These are phyloP conservation scores for Ophiostoma novo-ulmi DNA, from an alignment of 2,329 filamentous ascomycete genomes.

Conservation along the genomic window DNA sequence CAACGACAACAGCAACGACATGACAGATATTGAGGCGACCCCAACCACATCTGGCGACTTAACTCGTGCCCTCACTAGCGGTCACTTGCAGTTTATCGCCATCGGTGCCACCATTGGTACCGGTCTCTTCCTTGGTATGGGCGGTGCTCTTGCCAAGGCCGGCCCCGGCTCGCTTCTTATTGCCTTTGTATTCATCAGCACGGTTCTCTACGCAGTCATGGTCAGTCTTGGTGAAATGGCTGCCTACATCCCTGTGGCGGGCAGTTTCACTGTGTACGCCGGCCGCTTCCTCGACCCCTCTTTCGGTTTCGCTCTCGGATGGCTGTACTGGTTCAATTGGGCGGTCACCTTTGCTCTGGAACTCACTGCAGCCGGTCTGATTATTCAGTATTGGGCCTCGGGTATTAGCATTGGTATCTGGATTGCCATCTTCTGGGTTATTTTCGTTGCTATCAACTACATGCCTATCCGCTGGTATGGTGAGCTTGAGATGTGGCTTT, in stretches of 20 bases:
- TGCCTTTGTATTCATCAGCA: conserved; percentile 49
- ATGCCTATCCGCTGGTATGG: conserved; percentile 37
- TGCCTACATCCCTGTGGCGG: conserved; percentile 56
- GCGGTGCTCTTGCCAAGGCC: conserved; percentile 41
- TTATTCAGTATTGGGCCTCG: conserved; percentile 16
- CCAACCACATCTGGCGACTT: conserved; percentile 35
- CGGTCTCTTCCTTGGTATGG: conserved; percentile 58
- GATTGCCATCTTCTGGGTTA: not conserved
- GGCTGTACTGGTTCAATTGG: conserved; percentile 49
- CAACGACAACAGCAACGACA: conserved; percentile 10
- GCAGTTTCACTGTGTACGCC: conserved; percentile 59
- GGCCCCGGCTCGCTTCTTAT: conserved; percentile 50
- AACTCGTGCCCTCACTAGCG: conserved; percentile 48
- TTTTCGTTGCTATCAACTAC: conserved; percentile 25
- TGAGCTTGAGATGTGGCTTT: conserved; percentile 47
- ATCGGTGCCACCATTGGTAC: conserved; percentile 55
- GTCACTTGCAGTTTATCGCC: conserved; percentile 55
- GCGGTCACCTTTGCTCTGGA: conserved; percentile 58
- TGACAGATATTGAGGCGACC: conserved; percentile 11
- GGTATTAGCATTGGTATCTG: conserved; percentile 7
- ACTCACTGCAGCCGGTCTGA: conserved; percentile 47
- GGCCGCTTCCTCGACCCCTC: conserved; percentile 63
- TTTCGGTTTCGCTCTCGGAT: conserved; percentile 51
- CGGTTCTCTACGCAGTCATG: conserved; percentile 61
- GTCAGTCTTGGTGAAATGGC: conserved; percentile 62